Evolutionary conservation across 2,329 filamentous ascomycete genomes (phyloP).

Genomic region (Coleophoma eucalyptorum): DNA sequence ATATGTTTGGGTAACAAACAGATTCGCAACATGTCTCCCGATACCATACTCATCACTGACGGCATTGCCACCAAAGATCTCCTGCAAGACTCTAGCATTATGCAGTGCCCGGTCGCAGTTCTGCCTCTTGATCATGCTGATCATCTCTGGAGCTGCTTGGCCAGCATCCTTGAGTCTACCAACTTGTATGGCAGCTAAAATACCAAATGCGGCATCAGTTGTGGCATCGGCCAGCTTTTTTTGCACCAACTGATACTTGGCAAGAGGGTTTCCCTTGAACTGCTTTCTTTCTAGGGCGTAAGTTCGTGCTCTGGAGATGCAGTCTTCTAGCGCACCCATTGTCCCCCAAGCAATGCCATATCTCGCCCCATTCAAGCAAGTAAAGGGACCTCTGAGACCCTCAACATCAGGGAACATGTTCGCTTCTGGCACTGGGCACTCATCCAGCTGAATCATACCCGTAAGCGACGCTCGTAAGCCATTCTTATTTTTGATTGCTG

Average conservation of each 20-base stretch:
- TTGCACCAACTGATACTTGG: slow-evolving; percentile 94
- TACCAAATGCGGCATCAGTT: slow-evolving; percentile 88
- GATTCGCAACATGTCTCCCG: slow-evolving; percentile 88
- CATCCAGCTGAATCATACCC: slow-evolving; percentile 95
- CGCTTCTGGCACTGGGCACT: slow-evolving; percentile 79
- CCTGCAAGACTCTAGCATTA: slow-evolving; percentile 79
- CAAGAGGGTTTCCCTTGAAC: slow-evolving; percentile 93
- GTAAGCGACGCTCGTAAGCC: slow-evolving; percentile 90
- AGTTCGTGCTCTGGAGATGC: slow-evolving; percentile 71
- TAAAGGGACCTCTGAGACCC: slow-evolving; percentile 84
- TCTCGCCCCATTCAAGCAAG: slow-evolving; percentile 88
- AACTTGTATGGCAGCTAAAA: slow-evolving; percentile 86
- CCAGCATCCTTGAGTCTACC: slow-evolving; percentile 90
- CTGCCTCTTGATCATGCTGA: slow-evolving; percentile 92
- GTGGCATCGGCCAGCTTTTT: slow-evolving; percentile 94
- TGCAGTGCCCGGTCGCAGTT: slow-evolving; percentile 89
- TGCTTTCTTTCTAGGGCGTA: slow-evolving; percentile 94
- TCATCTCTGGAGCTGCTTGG: slow-evolving; percentile 89
- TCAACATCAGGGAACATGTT: slow-evolving; percentile 95
- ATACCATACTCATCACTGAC: slow-evolving; percentile 96
- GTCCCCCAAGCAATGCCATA: slow-evolving; percentile 93
- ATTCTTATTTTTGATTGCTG: slow-evolving; percentile 91
- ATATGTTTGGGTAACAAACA: slow-evolving; percentile 97
- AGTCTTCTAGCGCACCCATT: slow-evolving; percentile 93
- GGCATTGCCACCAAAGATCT: slow-evolving; percentile 97